These are phyloP conservation scores for Angophora floribunda DNA, from an alignment of 345 rosid genomes.

Conservation along the genomic window DNA sequence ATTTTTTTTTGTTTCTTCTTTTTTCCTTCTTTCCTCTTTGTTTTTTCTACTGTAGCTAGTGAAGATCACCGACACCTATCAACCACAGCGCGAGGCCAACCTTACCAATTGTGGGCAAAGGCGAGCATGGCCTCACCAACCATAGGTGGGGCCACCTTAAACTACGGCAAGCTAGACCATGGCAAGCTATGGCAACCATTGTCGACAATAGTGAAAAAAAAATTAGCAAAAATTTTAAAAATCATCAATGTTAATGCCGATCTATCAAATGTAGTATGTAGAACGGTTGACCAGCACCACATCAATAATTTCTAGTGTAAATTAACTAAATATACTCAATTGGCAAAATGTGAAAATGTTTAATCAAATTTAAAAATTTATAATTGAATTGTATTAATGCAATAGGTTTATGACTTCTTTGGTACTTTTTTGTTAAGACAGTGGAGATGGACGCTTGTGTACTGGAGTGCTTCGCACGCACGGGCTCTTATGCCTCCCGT, in stretches of 20 bases:
- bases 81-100: neutral
- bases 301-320: fast-evolving
- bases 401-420: no score
- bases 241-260: no score
- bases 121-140: neutral
- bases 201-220: no score
- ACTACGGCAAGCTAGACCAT: fast-evolving
- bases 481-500: neutral
- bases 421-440: no score
- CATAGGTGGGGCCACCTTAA: fast-evolving
- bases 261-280: no score
- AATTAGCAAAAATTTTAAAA: no score
- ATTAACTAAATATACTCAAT: fast-evolving
- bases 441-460: neutral
- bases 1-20: no score
- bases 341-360: no score
- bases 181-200: neutral
- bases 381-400: no score
- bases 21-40: fast-evolving
- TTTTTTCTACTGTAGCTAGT: no score
- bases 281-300: fast-evolving
- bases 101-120: neutral
- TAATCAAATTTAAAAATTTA: fast-evolving
- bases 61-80: fast-evolving
- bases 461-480: neutral